These are phyloP conservation scores for Fusarium bulbicola DNA, from an alignment of 2,329 filamentous ascomycete species.

Conservation along the genomic window DNA sequence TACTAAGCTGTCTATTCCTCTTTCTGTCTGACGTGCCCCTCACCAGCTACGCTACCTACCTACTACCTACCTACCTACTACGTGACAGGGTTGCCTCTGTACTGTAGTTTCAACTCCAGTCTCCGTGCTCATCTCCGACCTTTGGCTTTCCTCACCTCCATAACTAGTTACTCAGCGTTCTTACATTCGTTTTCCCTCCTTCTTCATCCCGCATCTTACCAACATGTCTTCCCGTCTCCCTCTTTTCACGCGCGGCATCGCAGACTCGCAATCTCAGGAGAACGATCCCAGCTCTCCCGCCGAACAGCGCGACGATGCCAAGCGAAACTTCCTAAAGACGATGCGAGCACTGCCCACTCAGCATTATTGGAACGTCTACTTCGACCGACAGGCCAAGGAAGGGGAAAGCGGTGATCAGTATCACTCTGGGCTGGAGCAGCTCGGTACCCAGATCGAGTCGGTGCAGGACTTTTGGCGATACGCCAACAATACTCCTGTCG, in stretches of 20 bases:
- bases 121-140: constrained; percentile 25
- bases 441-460: constrained; percentile 75
- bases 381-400: constrained; percentile 61
- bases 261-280: constrained; percentile 67
- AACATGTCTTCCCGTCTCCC: constrained; percentile 66
- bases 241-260: constrained; percentile 71
- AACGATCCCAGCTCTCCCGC: constrained; percentile 73
- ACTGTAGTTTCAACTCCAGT: constrained; percentile 17
- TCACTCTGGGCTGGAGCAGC: constrained; percentile 67
- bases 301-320: constrained; percentile 78
- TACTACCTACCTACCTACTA: neutral
- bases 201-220: neutral
- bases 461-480: constrained; percentile 88
- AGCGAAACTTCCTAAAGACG: constrained; percentile 82
- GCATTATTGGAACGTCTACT: constrained; percentile 81
- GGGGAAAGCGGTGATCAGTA: constrained; percentile 56
- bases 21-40: constrained; percentile 40
- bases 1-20: constrained; percentile 27
- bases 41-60: constrained; percentile 15
- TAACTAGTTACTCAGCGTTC: neutral
- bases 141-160: constrained; percentile 1
- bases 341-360: constrained; percentile 79
- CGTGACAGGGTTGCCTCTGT: constrained; percentile 18
- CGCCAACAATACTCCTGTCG: constrained; percentile 82
- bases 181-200: constrained; percentile 21